phyloP scores from a whole-genome alignment of 116 monocot species.

The Zostera marina region DNA sequence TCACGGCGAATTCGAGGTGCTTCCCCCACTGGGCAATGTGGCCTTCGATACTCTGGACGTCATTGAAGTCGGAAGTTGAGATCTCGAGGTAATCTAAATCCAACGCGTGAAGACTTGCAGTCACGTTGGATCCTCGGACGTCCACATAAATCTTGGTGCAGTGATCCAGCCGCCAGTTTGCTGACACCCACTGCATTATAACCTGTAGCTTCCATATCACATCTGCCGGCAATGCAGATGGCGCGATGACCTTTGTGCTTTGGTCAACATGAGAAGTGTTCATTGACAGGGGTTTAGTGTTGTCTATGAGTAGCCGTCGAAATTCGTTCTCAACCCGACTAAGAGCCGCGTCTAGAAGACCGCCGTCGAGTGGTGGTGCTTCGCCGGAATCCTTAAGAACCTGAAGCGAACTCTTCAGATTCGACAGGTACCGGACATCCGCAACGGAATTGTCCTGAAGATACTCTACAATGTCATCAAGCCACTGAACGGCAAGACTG shows the following conservation, averaged over 20 bases:
- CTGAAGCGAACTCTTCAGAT: slow-evolving; percentile 10
- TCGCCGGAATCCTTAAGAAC: slow-evolving; percentile 1
- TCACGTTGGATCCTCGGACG: slow-evolving; percentile 30
- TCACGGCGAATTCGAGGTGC: slow-evolving; percentile 78
- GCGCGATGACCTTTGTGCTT: slow-evolving; percentile 8
- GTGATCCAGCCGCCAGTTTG: slow-evolving; percentile 25
- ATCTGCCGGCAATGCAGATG: slow-evolving; percentile 29
- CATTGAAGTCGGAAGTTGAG: slow-evolving; percentile 23
- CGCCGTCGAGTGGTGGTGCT: slow-evolving; percentile 28
- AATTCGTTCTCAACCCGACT: slow-evolving; percentile 36
- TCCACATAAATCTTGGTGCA: slow-evolving; percentile 39
- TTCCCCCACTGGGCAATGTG: slow-evolving; percentile 50
- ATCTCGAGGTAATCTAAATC: slow-evolving; percentile 44
- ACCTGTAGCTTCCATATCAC: slow-evolving; percentile 28
- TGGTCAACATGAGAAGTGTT: not conserved
- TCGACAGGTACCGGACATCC: slow-evolving; percentile 30
- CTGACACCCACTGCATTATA: slow-evolving; percentile 31
- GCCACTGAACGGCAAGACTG: slow-evolving; percentile 64
- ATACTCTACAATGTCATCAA: slow-evolving; percentile 71
- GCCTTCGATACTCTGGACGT: slow-evolving; percentile 46
- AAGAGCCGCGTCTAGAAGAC: slow-evolving; percentile 31
- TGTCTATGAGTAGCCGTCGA: slow-evolving; percentile 41
- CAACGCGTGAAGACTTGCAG: slow-evolving; percentile 30
- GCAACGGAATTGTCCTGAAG: slow-evolving; percentile 50
- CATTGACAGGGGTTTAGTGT: slow-evolving; percentile 25